Base-by-base conservation (phyloP, 2,329 filamentous ascomycete species). In the Penicillium sp. region DNA sequence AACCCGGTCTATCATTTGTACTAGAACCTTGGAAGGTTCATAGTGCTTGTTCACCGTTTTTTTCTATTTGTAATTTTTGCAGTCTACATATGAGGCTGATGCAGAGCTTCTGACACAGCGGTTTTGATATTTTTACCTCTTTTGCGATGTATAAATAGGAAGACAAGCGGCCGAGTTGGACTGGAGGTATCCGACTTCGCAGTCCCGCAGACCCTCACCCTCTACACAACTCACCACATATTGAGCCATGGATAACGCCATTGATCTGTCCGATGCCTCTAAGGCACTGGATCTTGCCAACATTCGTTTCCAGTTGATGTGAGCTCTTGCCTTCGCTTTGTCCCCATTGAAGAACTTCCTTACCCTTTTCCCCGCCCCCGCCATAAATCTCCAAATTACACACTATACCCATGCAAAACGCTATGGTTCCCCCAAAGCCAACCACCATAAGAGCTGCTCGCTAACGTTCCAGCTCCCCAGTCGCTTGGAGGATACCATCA, bases 401-500 rank as follows among this genome's bases (percentile, higher is more conserved):
- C 35, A 23, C 26, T 48, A 36, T 43, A 38, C 2, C 14, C 6
- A 44, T 26, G 26, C 16, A 30, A 29, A 50, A 53, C 10, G 47
- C 35, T 44, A 46, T 18, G 46, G 32, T 16, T 26, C 38, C 23
- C 34, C 23, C 18, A 23, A 39, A 13, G 7, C 23, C 7, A 16
- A 18, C 29, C 10, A 40, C n/a, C 44, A 26, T 16, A 16, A 34
- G 18, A 38, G 44, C 40, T n/a, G 2, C 5, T 19, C 38, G 35
- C 56, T 64, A 27, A 64, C 8, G 48, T 55, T 7, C 13, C 43
- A 58, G 29, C 13, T 23, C 10, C 35, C 18, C 68, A 99, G 94
- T 69, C 94, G 94, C 18, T 83, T 97, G 16, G 94, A 99, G 78
- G 94, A 99, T 71, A 97, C 93, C 58, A 97, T 99, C 70, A 96